Conservation (phyloP, 176 grass and related monocot species). For the Panicum miliaceum region DNA sequence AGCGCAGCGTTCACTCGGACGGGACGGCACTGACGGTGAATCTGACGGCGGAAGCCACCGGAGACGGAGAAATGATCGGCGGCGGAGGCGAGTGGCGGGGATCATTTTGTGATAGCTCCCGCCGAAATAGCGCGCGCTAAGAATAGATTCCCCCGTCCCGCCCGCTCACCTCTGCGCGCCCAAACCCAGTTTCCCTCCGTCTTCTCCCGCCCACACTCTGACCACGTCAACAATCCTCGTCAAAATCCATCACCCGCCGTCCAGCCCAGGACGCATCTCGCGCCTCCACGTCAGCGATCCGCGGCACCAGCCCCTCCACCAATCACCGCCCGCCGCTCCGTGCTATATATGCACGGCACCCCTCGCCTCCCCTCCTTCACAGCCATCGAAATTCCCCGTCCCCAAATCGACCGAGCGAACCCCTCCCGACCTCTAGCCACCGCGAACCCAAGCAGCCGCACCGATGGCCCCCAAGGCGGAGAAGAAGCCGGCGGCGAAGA, state of each 20-base stretch:
- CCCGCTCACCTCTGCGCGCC: neutral
- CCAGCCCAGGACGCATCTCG: neutral
- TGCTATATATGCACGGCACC: neutral
- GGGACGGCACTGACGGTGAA: no score
- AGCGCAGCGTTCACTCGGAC: no score
- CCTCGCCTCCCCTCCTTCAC: neutral
- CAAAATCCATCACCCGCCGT: slow-evolving; percentile 8
- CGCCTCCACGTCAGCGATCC: neutral
- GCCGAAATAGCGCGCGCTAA: no score
- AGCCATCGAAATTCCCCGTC: neutral
- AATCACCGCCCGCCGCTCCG: neutral
- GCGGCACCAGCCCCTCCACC: neutral
- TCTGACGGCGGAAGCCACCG: no score
- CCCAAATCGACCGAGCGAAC: neutral
- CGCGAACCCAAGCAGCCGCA: neutral
- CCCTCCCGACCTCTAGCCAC: neutral
- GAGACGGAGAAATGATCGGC: no score
- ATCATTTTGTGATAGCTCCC: no score
- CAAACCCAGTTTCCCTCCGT: neutral
- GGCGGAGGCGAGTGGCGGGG: no score
- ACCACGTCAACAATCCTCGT: slow-evolving; percentile 1
- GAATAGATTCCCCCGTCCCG: no score
- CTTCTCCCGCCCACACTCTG: neutral
- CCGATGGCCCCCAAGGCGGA: slow-evolving; percentile 35
- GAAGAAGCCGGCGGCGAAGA: slow-evolving; percentile 48